phyloP scores from a whole-genome alignment of 768 basidiomycete genomes.

The Serendipita sp. region DNA sequence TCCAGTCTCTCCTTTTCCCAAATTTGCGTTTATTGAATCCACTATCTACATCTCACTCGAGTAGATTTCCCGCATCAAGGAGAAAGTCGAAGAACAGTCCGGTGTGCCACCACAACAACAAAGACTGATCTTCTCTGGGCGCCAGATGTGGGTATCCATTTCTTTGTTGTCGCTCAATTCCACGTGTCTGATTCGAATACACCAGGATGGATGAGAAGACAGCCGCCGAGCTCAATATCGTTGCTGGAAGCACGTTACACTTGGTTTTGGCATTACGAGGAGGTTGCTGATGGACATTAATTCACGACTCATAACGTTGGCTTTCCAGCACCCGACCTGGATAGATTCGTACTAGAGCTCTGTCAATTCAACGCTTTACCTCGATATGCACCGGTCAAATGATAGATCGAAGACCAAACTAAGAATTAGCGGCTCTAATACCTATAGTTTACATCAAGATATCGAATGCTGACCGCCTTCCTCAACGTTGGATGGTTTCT shows the following conservation, averaged over 20 bases:
- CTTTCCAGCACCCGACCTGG: too few relatives aligned
- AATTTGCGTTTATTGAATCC: not conserved
- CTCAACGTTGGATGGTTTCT: too few relatives aligned
- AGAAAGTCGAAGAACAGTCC: slow-evolving; percentile 95
- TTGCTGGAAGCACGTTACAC: slow-evolving; percentile 78
- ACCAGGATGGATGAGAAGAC: slow-evolving; percentile 82
- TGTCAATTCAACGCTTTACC: too few relatives aligned
- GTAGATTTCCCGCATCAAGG: slow-evolving; percentile 88
- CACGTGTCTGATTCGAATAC: not conserved
- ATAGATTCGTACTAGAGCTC: too few relatives aligned
- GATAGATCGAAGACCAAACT: too few relatives aligned
- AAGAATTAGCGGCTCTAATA: too few relatives aligned
- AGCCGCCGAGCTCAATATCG: slow-evolving; percentile 68
- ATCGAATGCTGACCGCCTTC: too few relatives aligned
- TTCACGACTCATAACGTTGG: too few relatives aligned
- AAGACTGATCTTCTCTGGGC: slow-evolving; percentile 79
- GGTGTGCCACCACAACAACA: slow-evolving; percentile 96
- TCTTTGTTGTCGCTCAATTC: slow-evolving; percentile 10
- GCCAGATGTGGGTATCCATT: slow-evolving; percentile 60
- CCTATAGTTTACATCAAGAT: too few relatives aligned
- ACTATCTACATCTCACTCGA: slow-evolving; percentile 7
- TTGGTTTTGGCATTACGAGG: slow-evolving; percentile 92
- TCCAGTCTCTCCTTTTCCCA: not conserved
- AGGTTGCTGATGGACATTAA: slow-evolving; percentile 24
- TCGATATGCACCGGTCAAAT: too few relatives aligned